Percentiles rank a stretch among this genome's conserved stretches.
Conservation (phyloP, 176 grass and related monocot species). For the Ensete glaucum region DNA sequence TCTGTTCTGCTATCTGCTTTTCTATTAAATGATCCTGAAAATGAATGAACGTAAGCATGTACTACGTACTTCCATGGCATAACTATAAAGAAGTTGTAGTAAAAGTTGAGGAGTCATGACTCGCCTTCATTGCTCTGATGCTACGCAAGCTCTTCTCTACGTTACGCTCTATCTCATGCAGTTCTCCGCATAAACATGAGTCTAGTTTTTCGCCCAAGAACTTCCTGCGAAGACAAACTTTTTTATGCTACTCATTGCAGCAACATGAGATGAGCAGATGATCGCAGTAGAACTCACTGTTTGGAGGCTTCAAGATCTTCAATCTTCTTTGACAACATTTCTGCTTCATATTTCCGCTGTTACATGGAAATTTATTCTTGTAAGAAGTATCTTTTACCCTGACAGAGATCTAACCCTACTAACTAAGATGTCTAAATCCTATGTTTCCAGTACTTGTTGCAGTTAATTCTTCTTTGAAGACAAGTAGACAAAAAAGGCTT, state of each 20-base stretch:
- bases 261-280: not conserved
- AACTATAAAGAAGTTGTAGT: not conserved
- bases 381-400: not conserved
- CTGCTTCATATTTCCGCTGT: conserved; percentile 10
- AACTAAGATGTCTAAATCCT: too few species aligned
- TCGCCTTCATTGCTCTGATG: conserved; percentile 28
- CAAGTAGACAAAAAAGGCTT: too few species aligned
- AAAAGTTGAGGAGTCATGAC: not conserved
- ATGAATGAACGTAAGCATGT: not conserved
- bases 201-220: conserved; percentile 32
- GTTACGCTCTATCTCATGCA: conserved; percentile 14
- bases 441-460: too few species aligned
- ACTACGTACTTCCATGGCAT: not conserved
- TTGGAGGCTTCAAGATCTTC: conserved; percentile 20
- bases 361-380: conserved; percentile 4
- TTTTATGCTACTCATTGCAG: too few species aligned
- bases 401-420: too few species aligned
- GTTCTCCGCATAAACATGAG: conserved; percentile 16
- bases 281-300: conserved; percentile 5
- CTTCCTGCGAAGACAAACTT: conserved; percentile 16
- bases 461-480: too few species aligned
- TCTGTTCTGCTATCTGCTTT: not conserved
- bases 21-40: conserved; percentile 2
- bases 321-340: conserved; percentile 20
- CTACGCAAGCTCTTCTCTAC: conserved; percentile 21